Conservation (phyloP, 495 filamentous ascomycete genomes). For the Immersiella caudata region DNA sequence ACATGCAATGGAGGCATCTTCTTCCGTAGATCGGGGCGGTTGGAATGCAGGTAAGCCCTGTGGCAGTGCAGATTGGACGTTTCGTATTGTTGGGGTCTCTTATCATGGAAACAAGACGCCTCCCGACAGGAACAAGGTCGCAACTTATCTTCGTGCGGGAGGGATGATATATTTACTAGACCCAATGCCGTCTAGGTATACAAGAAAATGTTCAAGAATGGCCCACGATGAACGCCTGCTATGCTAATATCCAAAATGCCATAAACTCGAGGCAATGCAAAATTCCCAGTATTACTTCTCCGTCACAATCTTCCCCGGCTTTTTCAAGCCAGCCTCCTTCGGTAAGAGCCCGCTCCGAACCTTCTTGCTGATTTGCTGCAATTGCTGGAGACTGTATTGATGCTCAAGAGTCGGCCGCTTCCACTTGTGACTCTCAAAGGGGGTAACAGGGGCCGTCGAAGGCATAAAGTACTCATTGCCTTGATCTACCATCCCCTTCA, state of each 20-base stretch:
- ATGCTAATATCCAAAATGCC: slow-evolving; percentile 2
- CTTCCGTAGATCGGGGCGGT: no score
- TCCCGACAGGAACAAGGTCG: no score
- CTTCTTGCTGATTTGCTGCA: slow-evolving; percentile 1
- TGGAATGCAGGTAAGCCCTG: no score
- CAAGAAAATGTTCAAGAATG: no score
- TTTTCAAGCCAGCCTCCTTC: slow-evolving; percentile 1
- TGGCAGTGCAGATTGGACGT: no score
- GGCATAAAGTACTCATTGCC: slow-evolving; percentile 7
- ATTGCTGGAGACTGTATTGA: not conserved
- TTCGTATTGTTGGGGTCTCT: no score
- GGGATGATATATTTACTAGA: no score
- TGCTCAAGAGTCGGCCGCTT: not conserved
- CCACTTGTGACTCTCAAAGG: slow-evolving; percentile 5
- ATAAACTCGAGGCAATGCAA: not conserved
- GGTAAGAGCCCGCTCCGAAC: not conserved
- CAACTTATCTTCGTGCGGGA: no score
- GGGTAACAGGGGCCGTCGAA: not conserved
- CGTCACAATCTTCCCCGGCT: not conserved
- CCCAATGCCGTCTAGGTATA: no score
- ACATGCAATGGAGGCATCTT: no score
- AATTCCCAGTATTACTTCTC: not conserved
- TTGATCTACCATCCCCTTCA: not conserved
- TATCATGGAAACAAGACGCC: no score
- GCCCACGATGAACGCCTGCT: not conserved